phyloP scores from a whole-genome alignment of 768 basidiomycete species.

The Kwoniella bestiolae region DNA sequence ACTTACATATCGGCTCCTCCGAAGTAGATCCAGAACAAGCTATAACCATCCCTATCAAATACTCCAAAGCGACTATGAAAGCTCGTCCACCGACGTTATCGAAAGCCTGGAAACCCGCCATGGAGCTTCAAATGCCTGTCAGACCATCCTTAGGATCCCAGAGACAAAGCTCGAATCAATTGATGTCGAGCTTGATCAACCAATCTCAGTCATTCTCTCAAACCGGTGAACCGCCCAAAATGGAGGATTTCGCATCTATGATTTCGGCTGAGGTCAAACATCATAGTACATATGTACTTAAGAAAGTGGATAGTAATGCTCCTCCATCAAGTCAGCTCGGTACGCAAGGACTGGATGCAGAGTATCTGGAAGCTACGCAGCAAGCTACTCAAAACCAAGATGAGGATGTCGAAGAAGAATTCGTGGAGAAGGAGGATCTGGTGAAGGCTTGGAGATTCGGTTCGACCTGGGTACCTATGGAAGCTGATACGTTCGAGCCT shows the following conservation, averaged over 20 bases:
- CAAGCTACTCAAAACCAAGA: conserved; percentile 34
- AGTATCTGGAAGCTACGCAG: conserved; percentile 56
- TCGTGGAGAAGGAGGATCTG: conserved; percentile 56
- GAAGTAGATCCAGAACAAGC: conserved; percentile 71
- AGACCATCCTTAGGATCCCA: conserved; percentile 14
- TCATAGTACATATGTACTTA: conserved; percentile 42
- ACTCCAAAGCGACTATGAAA: conserved; percentile 77
- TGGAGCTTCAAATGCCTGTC: conserved; percentile 45
- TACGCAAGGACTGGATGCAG: conserved; percentile 31
- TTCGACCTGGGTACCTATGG: conserved; percentile 74
- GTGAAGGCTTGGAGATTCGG: conserved; percentile 57
- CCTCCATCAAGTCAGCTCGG: conserved; percentile 18
- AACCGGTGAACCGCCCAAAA: conserved; percentile 3
- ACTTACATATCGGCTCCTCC: conserved; percentile 77
- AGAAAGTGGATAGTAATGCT: conserved; percentile 21
- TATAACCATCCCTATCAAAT: conserved; percentile 72
- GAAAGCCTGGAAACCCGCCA: conserved; percentile 60
- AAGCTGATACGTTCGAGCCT: conserved; percentile 78
- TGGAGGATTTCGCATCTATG: conserved; percentile 39
- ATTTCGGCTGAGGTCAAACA: conserved; percentile 52
- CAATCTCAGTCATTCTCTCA: conserved; percentile 29
- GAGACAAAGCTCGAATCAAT: conserved; percentile 25
- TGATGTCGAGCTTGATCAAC: conserved; percentile 32
- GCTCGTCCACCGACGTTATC: conserved; percentile 77
- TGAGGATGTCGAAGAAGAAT: conserved; percentile 57